Evolutionary conservation across 345 rosid genomes (phyloP).

Genomic region (Iberis pinnata): DNA sequence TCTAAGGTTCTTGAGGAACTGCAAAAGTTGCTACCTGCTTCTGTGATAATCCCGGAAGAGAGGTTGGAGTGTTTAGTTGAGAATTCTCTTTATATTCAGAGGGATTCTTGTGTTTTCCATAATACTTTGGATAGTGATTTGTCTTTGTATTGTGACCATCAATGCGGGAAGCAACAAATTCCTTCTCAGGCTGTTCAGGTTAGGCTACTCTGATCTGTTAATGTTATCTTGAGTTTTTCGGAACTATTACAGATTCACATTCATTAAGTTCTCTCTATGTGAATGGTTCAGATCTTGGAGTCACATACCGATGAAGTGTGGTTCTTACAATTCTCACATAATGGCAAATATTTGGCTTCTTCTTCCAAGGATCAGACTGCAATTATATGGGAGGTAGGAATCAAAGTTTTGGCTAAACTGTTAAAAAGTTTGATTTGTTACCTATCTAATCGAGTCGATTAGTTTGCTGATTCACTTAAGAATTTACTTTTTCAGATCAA

Average conservation of each 20-base stretch:
- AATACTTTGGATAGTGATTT: conserved; percentile 51
- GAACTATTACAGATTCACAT: too few species aligned
- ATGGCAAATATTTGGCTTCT: conserved; percentile 66
- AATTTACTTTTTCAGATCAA: conserved; percentile 36
- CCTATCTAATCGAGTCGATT: not conserved
- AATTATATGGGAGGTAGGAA: conserved; percentile 64
- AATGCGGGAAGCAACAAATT: conserved; percentile 56
- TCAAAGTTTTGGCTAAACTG: not conserved
- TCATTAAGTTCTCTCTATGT: conserved; percentile 27
- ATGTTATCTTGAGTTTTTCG: not conserved
- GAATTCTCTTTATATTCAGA: conserved; percentile 50
- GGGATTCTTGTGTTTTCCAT: conserved; percentile 56
- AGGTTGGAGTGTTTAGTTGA: conserved; percentile 70
- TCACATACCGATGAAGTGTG: conserved; percentile 66
- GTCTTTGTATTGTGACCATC: conserved; percentile 59
- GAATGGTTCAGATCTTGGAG: conserved; percentile 51
- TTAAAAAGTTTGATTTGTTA: not conserved
- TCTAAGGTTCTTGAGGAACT: conserved; percentile 47
- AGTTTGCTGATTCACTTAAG: conserved; percentile 14
- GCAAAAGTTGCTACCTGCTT: conserved; percentile 56
- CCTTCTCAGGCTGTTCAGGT: conserved; percentile 71
- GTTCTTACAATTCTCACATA: conserved; percentile 66
- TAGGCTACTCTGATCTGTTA: conserved; percentile 14
- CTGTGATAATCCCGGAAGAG: conserved; percentile 53
- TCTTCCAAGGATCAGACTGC: conserved; percentile 56